Conservation (phyloP, 202 grass and related monocot species). For the Setaria italica region DNA sequence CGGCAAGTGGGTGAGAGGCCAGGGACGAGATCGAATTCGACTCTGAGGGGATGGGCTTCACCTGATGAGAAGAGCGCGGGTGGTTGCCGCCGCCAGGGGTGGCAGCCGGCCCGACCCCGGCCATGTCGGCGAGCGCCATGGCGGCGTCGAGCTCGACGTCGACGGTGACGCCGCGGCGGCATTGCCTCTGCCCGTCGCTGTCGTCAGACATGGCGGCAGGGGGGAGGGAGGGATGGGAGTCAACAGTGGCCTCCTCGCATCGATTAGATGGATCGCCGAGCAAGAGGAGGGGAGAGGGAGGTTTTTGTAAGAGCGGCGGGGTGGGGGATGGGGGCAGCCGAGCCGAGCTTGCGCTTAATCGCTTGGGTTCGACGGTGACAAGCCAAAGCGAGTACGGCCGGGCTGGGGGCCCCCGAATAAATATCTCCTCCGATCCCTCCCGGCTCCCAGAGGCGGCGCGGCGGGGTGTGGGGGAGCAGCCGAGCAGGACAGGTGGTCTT, state of each 20-base stretch:
- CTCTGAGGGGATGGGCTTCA: neutral
- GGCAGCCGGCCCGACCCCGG: constrained; percentile 18
- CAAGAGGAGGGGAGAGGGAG: no score
- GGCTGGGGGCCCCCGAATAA: constrained; percentile 1
- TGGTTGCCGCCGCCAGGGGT: neutral
- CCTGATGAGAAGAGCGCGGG: neutral
- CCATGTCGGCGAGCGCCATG: constrained; percentile 67
- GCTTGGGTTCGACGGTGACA: neutral
- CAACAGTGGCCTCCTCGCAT: no score
- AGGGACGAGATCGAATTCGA: neutral
- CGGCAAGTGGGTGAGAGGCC: no score
- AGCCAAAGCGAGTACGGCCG: neutral
- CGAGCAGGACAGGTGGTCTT: constrained; percentile 29
- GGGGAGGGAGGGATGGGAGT: neutral
- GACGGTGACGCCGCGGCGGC: constrained; percentile 35
- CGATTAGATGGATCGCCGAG: no score
- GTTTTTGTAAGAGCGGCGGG: no score
- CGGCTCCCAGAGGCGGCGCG: neutral
- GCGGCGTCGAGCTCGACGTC: constrained; percentile 73
- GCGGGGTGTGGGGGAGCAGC: neutral
- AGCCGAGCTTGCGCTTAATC: no score
- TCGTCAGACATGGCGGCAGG: constrained; percentile 45
- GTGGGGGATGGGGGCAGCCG: no score
- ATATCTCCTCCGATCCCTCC: neutral
- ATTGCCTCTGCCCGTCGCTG: constrained; percentile 43